Percentiles rank a stretch among this genome's conserved stretches.
These are phyloP conservation scores for Xylaria sp. DNA, from an alignment of 2,329 filamentous ascomycete genomes.

Conservation along the genomic window DNA sequence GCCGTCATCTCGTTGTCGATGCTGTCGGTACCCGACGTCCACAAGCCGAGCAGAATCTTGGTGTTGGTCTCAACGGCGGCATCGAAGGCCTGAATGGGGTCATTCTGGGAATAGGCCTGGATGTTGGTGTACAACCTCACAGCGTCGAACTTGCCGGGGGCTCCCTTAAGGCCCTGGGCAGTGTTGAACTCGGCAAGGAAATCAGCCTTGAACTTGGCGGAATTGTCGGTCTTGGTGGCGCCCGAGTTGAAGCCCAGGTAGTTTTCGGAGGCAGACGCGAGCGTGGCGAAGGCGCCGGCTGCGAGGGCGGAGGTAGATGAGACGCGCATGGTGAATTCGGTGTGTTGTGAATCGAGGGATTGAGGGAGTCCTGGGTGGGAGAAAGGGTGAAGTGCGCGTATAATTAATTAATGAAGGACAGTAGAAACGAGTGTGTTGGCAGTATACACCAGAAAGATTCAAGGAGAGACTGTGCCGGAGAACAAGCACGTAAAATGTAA, in stretches of 20 bases:
- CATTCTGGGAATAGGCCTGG: slow-evolving; percentile 38
- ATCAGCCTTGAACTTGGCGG: slow-evolving; percentile 46
- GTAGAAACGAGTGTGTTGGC: slow-evolving; percentile 31
- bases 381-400: background rate
- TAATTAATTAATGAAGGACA: slow-evolving; percentile 26
- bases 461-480: slow-evolving; percentile 28
- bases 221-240: slow-evolving; percentile 46
- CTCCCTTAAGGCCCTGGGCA: slow-evolving; percentile 46
- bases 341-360: background rate
- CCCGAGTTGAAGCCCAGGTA: slow-evolving; percentile 50
- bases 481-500: slow-evolving; percentile 6
- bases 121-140: slow-evolving; percentile 47
- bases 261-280: slow-evolving; percentile 42
- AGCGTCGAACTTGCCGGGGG: slow-evolving; percentile 46
- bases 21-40: slow-evolving; percentile 52
- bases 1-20: slow-evolving; percentile 62
- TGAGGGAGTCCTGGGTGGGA: background rate
- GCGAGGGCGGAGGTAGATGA: slow-evolving; percentile 30
- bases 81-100: slow-evolving; percentile 77
- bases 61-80: slow-evolving; percentile 63
- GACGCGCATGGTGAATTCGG: slow-evolving; percentile 35
- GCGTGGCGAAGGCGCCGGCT: slow-evolving; percentile 34
- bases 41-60: slow-evolving; percentile 64
- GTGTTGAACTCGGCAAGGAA: slow-evolving; percentile 48
- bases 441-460: slow-evolving; percentile 23